Base-by-base conservation (phyloP, 345 rosid genomes). In the Camelina laxa region DNA sequence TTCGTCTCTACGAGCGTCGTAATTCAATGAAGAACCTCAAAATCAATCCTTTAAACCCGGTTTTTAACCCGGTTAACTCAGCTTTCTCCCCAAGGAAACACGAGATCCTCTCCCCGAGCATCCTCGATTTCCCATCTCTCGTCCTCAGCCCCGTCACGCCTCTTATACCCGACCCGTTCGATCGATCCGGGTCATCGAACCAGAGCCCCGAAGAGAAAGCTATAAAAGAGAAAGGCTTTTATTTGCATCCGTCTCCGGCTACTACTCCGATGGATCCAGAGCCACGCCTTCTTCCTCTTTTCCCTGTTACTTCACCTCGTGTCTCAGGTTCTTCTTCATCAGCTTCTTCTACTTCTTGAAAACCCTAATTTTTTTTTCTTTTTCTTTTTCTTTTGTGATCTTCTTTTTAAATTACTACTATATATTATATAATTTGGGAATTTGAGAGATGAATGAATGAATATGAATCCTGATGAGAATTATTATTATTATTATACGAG, bases 91-190 rank as follows among this genome's bases (percentile, higher is more conserved):
- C 96, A 0, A 85, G 97, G 0, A 90, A 86, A 76, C 88, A 87
- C 7, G 96, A 90, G 88, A 87, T 89, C 79, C 85, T 92, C 17
- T 95, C 99, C 1, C 99, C 99, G 0, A 92, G 97, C 83, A 84
- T 92, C 19, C 89, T 95, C 17, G 98, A 95, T 60, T 90, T 95
- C 76, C 97, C 97, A 2, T 68, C 97, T 24, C 86, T 95, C 12
- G 89, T 79, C 4, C 88, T 90, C 65, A 92, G 98, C 68, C 99
- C 99, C 2, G 97, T 92, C 51, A 95, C 99, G 5, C 99, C 98
- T 22, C 77, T 95, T n/a, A 85, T 75, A 75, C 89, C 90, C 61
- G 97, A 92, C 86, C 99, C 99, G 57, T 95, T 95, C 82, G 80
- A 80, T 79, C 89, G 97, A 68, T 84, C 97, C 69, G 91, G 85